A percentile compares a stretch with the other conserved stretches of the same genome.
These are phyloP conservation scores for Hemileccinum rubropunctum DNA, from an alignment of 768 basidiomycete genomes.

Conservation along the genomic window DNA sequence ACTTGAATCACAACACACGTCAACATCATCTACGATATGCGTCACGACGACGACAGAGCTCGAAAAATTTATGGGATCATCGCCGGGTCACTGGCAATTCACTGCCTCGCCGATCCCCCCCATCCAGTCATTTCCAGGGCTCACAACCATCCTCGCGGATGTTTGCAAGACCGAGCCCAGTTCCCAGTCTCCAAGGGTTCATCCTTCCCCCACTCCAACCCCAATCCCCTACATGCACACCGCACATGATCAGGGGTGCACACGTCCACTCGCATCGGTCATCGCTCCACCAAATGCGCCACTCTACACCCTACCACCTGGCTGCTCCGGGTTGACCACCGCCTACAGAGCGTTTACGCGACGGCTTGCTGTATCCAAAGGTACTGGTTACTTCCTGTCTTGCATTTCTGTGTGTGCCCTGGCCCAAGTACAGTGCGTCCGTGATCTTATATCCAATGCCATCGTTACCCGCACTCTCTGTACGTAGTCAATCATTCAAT, in stretches of 20 bases:
- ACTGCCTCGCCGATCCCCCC: conserved; percentile 27
- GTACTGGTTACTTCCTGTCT: conserved; percentile 12
- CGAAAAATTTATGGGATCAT: conserved; percentile 30
- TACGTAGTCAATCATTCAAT: conserved; percentile 18
- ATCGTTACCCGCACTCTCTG: conserved; percentile 18
- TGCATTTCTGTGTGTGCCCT: conserved; percentile 36
- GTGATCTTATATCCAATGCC: conserved; percentile 7
- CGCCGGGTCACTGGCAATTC: conserved; percentile 28
- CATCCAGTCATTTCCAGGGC: conserved; percentile 23
- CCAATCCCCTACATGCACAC: conserved; percentile 25
- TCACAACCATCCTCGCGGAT: conserved; percentile 10
- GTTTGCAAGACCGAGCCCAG: conserved; percentile 17
- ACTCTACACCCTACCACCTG: conserved; percentile 23
- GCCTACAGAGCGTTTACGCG: neutral
- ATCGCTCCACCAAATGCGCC: conserved; percentile 37
- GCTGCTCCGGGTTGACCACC: conserved; percentile 14
- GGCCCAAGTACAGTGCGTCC: conserved; percentile 26
- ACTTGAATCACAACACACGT: conserved; percentile 20
- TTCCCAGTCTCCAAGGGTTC: conserved; percentile 40
- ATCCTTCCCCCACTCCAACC: conserved; percentile 39
- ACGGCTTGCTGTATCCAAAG: conserved; percentile 32
- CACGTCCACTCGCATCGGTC: conserved; percentile 32
- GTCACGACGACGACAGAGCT: conserved; percentile 25
- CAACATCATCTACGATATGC: conserved; percentile 16
- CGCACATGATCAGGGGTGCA: conserved; percentile 23